Base-by-base conservation (phyloP, 805 yeast genomes). In the Metschnikowia santaceciliae region DNA sequence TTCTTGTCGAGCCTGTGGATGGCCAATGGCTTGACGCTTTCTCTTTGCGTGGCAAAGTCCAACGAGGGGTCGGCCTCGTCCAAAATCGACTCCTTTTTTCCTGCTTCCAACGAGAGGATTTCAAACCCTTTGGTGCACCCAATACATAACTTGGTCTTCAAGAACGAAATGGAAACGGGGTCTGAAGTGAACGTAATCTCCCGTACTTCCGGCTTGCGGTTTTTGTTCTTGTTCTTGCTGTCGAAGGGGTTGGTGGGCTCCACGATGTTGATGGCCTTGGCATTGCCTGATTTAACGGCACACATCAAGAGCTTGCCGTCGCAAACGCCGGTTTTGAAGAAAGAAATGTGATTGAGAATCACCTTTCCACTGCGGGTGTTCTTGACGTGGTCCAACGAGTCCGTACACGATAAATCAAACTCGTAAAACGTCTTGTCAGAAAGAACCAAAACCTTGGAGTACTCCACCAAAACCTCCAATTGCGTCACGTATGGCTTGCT, bases 51-150 rank as follows among this genome's bases (percentile, higher is more conserved):
- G 13, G 94, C 97, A 73, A 94, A 94, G 63, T 94, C 99, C 48
- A 94, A 76, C 17, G 97, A 90, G 0, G 98, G 95, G 64, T 94
- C 99, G 0, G 98, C 99, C n/a, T 96, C 97, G 70, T 94, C 98
- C 60, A 94, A 75, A 47, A 94, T 79, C 8, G 94, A 83, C 69
- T 94, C 97, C 68, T 88, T 90, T 53, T 84, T 88, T 52, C 88
- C 86, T 48, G 86, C 88, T 53, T 86, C 88, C 40, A 91, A 75
- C 15, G 95, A 86, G 35, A 94, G 90, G 62, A 94, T 90, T 71
- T 94, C 98, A 73, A 94, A 94, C 0, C 99, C 99, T 66, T 86
- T 89, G 30, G 96, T 85, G 62, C 99, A 94, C 23, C 99, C 99
- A 56, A 94, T 87, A 74, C 97, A 92, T 55, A 94, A 72, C 62